Conservation (phyloP, 495 filamentous ascomycete species). For the Penicillium desertorum region DNA sequence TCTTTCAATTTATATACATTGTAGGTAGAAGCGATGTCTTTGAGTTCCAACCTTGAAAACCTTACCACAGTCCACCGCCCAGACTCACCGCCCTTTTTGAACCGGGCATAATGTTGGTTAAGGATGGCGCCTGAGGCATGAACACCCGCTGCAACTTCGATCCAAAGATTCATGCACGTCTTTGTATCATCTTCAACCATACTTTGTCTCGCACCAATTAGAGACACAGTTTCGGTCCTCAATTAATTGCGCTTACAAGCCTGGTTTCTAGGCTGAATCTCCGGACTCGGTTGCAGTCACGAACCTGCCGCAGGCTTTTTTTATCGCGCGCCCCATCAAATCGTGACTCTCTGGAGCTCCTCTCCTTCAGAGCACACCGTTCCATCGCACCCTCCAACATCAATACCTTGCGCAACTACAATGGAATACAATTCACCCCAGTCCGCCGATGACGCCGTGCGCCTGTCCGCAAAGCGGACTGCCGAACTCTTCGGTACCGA, state of each 20-base stretch:
- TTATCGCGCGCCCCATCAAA: slow-evolving; percentile 17
- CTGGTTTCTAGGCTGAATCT: not conserved
- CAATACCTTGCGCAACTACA: slow-evolving; percentile 10
- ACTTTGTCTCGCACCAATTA: slow-evolving; percentile 2
- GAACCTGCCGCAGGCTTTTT: slow-evolving; percentile 19
- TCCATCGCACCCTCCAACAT: slow-evolving; percentile 3
- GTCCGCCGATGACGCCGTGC: slow-evolving; percentile 48
- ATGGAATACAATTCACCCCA: slow-evolving; percentile 40
- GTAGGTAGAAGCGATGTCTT: too few relatives aligned
- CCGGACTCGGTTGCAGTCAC: not conserved
- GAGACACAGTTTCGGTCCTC: not conserved
- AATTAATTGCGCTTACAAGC: not conserved
- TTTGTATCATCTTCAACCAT: not conserved
- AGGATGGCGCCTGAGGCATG: slow-evolving; percentile 26
- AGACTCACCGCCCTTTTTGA: not conserved
- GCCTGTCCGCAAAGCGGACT: slow-evolving; percentile 66
- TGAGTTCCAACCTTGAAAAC: too few relatives aligned
- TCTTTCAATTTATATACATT: too few relatives aligned
- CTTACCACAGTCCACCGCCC: not conserved
- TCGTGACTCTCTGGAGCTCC: slow-evolving; percentile 7
- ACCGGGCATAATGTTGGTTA: not conserved
- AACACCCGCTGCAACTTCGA: slow-evolving; percentile 25
- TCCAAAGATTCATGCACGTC: slow-evolving; percentile 12
- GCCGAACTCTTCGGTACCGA: slow-evolving; percentile 61
- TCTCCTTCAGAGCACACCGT: not conserved